These are phyloP conservation scores for Platanthera zijinensis DNA, from an alignment of 106 monocot species.

Conservation along the genomic window DNA sequence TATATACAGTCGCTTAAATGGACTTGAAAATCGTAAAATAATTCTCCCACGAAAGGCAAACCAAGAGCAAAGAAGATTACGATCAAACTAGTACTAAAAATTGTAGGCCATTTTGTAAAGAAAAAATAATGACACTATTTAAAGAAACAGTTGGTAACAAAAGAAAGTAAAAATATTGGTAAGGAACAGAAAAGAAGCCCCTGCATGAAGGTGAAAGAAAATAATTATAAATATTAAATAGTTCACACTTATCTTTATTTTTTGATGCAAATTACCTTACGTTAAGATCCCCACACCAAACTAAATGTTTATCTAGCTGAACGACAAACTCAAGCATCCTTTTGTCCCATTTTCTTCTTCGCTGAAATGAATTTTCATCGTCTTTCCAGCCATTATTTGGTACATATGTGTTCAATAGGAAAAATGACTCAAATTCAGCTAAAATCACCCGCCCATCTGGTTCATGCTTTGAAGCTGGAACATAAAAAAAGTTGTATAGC, in stretches of 20 bases:
- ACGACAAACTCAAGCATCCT: constrained; percentile 89
- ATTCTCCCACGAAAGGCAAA: background rate
- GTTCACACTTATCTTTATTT: background rate
- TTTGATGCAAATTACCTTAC: constrained; percentile 58
- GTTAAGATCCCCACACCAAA: constrained; percentile 98
- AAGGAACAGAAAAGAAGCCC: background rate
- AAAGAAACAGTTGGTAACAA: background rate
- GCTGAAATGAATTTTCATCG: constrained; percentile 83
- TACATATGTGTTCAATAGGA: constrained; percentile 76
- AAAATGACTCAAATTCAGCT: constrained; percentile 87
- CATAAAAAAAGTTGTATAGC: constrained; percentile 8
- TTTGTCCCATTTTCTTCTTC: constrained; percentile 98
- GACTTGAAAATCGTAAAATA: background rate
- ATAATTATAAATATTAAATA: background rate
- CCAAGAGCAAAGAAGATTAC: background rate
- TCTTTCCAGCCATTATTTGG: constrained; percentile 99
- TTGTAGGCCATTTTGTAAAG: background rate
- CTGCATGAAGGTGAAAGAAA: background rate
- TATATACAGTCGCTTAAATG: background rate
- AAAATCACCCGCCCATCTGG: constrained; percentile 92
- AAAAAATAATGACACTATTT: background rate
- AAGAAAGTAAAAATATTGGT: background rate
- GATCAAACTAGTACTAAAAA: background rate
- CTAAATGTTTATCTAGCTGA: constrained; percentile 63
- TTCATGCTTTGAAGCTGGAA: constrained; percentile 88